phyloP scores from a whole-genome alignment of 805 yeast species.

The Pichia cephalocereana region DNA sequence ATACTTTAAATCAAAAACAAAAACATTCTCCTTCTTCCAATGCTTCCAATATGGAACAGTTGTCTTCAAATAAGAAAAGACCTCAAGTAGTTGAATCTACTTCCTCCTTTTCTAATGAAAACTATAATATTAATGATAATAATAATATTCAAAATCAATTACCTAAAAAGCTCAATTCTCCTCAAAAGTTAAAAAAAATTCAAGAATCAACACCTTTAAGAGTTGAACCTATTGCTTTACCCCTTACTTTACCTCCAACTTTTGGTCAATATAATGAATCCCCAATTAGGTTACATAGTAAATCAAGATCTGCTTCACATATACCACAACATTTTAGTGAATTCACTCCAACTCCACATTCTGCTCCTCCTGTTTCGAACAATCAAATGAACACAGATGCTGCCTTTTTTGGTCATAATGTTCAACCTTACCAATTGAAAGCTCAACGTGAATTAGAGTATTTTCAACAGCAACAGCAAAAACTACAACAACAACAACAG shows the following conservation, averaged over 20 bases:
- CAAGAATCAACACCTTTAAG: neutral
- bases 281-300: neutral
- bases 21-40: too few species aligned
- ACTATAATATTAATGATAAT: too few species aligned
- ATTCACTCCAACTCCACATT: neutral
- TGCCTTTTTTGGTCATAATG: neutral
- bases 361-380: neutral
- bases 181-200: neutral
- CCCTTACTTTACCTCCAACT: conserved; percentile 13
- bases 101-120: too few species aligned
- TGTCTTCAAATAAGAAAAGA: too few species aligned
- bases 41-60: too few species aligned
- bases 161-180: neutral
- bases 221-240: neutral
- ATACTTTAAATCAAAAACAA: too few species aligned
- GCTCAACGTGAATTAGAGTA: conserved; percentile 9
- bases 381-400: neutral
- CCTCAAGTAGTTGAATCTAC: too few species aligned
- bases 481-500: conserved; percentile 6
- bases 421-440: conserved; percentile 4
- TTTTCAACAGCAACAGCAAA: conserved; percentile 14
- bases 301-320: conserved; percentile 1
- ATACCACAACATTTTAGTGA: neutral
- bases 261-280: conserved; percentile 8
- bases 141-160: neutral